phyloP scores from a whole-genome alignment of 139 green algal genomes.

The Asterochloris erici region DNA sequence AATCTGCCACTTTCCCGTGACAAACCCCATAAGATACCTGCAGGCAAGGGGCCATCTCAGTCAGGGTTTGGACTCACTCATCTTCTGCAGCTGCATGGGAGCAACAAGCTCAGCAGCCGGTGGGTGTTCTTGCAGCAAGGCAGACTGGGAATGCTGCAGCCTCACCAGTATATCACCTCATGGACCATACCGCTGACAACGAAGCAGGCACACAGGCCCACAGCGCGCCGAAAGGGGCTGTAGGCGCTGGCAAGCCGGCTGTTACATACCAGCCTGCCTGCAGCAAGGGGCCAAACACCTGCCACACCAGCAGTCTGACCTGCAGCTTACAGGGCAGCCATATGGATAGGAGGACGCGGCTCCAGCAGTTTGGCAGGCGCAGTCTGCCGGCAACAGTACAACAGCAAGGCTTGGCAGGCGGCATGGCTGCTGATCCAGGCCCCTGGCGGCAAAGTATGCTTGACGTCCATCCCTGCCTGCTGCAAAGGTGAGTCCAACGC shows the following conservation, averaged over 20 bases:
- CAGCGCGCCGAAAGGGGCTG: neutral
- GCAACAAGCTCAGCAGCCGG: neutral
- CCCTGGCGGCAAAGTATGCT: too few relatives aligned
- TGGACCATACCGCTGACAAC: conserved; percentile 9
- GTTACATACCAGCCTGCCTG: neutral
- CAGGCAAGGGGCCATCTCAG: neutral
- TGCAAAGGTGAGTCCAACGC: too few relatives aligned
- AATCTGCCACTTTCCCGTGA: neutral
- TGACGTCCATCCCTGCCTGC: too few relatives aligned
- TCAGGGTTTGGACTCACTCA: neutral
- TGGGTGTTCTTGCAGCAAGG: neutral
- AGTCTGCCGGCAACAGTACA: too few relatives aligned
- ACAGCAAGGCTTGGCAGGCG: too few relatives aligned
- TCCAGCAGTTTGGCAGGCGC: too few relatives aligned
- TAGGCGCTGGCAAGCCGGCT: neutral
- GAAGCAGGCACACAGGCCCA: conserved; percentile 10
- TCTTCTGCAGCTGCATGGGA: too few relatives aligned
- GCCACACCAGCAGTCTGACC: too few relatives aligned
- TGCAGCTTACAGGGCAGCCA: too few relatives aligned
- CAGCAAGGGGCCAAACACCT: neutral
- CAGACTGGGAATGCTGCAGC: neutral
- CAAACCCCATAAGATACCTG: neutral
- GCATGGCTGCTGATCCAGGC: too few relatives aligned
- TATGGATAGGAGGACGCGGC: too few relatives aligned
- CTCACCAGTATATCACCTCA: conserved; percentile 19